A percentile compares a stretch with the other conserved stretches of the same genome.
Conservation (phyloP, 2,329 filamentous ascomycete species). For the Pestalotiopsis sp. region DNA sequence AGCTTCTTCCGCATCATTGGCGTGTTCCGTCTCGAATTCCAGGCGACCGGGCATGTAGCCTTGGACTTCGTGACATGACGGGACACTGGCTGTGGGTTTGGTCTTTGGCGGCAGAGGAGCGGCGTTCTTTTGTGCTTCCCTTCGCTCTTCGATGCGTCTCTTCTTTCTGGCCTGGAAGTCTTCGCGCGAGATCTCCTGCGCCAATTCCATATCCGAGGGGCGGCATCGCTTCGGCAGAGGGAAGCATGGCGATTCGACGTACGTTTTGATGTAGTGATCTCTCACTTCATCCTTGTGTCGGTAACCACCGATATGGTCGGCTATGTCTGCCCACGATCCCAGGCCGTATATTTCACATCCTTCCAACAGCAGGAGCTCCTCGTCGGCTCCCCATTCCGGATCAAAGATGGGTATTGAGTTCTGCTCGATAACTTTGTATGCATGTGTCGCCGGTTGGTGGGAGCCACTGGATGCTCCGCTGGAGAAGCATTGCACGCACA, state of each 20-base stretch:
- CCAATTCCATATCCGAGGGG: constrained; percentile 76
- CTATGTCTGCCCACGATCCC: constrained; percentile 96
- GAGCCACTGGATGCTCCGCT: constrained; percentile 78
- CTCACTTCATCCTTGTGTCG: constrained; percentile 93
- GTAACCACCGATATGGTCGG: constrained; percentile 96
- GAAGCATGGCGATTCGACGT: constrained; percentile 81
- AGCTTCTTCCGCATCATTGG: constrained; percentile 96
- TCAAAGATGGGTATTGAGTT: constrained; percentile 98
- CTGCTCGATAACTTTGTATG: constrained; percentile 94
- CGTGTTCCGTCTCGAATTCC: constrained; percentile 96
- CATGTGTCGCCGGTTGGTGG: constrained; percentile 84
- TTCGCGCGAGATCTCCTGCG: constrained; percentile 81
- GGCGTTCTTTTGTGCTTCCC: constrained; percentile 83
- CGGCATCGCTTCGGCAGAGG: constrained; percentile 86
- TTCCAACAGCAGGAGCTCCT: constrained; percentile 90
- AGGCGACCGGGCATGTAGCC: constrained; percentile 97
- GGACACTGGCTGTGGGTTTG: constrained; percentile 93
- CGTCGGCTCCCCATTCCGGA: constrained; percentile 93
- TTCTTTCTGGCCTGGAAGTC: constrained; percentile 95
- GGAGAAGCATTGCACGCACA: constrained; percentile 94
- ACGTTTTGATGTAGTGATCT: constrained; percentile 89
- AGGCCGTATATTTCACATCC: constrained; percentile 95
- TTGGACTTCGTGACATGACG: constrained; percentile 95
- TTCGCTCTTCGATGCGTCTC: constrained; percentile 86
- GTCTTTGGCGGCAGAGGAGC: constrained; percentile 86